Evolutionary conservation across 305 asterid genomes (phyloP).

Genomic region (Caryopteris hybrid): DNA sequence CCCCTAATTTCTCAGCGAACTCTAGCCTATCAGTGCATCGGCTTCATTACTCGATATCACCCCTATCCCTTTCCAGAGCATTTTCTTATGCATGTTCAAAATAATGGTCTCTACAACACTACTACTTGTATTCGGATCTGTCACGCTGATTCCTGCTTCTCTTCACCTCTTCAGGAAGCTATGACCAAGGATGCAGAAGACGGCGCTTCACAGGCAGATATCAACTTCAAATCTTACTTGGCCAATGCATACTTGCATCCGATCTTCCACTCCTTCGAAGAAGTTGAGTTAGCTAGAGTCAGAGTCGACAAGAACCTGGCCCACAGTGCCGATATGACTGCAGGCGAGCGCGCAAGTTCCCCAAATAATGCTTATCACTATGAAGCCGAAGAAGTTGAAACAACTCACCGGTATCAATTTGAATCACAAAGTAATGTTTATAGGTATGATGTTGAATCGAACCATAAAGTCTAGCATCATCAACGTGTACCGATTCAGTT

Average conservation of each 20-base stretch:
- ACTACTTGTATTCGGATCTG: neutral
- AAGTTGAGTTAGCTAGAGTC: slow-evolving; percentile 45
- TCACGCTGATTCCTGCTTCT: neutral
- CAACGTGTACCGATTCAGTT: neutral
- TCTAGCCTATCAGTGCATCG: too few relatives aligned
- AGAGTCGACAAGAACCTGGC: slow-evolving; percentile 36
- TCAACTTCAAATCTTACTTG: slow-evolving; percentile 49
- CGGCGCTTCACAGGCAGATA: slow-evolving; percentile 34
- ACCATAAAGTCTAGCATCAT: slow-evolving; percentile 27
- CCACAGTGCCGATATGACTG: slow-evolving; percentile 13
- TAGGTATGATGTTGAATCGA: slow-evolving; percentile 35
- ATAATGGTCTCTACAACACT: neutral
- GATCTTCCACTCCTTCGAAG: slow-evolving; percentile 64
- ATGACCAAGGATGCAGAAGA: slow-evolving; percentile 59
- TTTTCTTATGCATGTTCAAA: neutral
- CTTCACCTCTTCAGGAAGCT: slow-evolving; percentile 57
- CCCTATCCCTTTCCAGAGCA: too few relatives aligned
- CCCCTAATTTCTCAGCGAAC: too few relatives aligned
- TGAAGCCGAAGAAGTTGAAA: slow-evolving; percentile 24
- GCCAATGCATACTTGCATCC: slow-evolving; percentile 85
- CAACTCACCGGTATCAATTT: slow-evolving; percentile 24
- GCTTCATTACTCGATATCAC: too few relatives aligned
- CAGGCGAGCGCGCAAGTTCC: slow-evolving; percentile 31
- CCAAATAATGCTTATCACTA: slow-evolving; percentile 20
- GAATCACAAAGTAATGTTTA: slow-evolving; percentile 26